Evolutionary conservation across 2,329 filamentous ascomycete species (phyloP), one percentile per base, ranked within the genome.

Genomic region (Daldinia sp.): DNA sequence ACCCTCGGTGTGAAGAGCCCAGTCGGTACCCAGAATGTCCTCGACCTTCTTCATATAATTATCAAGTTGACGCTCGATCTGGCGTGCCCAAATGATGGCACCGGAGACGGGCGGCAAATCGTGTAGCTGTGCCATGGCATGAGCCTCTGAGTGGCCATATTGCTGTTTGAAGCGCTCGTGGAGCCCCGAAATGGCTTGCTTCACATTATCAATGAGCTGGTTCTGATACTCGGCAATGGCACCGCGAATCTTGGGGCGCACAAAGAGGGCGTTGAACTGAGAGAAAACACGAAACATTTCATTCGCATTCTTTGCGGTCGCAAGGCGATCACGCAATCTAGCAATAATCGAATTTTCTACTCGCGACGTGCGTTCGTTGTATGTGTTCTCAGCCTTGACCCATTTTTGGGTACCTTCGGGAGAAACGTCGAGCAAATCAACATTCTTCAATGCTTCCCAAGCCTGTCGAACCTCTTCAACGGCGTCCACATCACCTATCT

Each of bases 281-380:
- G 96, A 98, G 80, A 99, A 99, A 69, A 99, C 96, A 61, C 97
- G 92, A 80, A 99, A 99, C 96, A 99, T 99, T 81, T 99, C 97
- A 78, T 97, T 98, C 44, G 96, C 96, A 69, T 94, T 97, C 85
- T 97, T 98, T 12, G 96, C 95, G 6, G 94, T 97, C 13, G 94
- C 96, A 63, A 99, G 87, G 65, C 96, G 92, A 81, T 99, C 96
- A 76, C 96, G 89, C 35, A 99, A 86, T 60, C 94, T 89, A 37
- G 96, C 94, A 79, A 99, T 99, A 80, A 99, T 99, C 3, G 96
- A 98, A 81, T 99, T 99, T 79, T 99, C 96, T 4, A 99, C 96
- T 67, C 96, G 90, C 18, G 96, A 95, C 9, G 97, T 99, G 42
- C 97, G 92, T 79, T 99, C 97, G 73, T 98, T 98, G 85, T 99